Evolutionary conservation across 2,329 filamentous ascomycete genomes (phyloP).

Genomic region (Colletotrichum higginsianum): DNA sequence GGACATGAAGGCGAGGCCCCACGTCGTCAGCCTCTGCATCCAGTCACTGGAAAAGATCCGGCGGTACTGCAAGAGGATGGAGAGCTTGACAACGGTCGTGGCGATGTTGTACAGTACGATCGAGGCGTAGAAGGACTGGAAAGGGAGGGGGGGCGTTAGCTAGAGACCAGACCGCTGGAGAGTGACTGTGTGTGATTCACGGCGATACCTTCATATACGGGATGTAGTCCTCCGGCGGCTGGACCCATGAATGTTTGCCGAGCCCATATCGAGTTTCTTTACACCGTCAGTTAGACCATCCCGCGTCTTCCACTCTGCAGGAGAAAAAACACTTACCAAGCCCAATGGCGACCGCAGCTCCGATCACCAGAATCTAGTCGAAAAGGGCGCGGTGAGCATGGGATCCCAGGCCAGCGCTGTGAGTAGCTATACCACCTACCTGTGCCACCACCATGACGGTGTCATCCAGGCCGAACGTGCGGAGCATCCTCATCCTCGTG

Average conservation of each 20-base stretch:
- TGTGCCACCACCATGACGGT: constrained; percentile 45
- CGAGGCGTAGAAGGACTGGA: constrained; percentile 50
- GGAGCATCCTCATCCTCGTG: constrained; percentile 45
- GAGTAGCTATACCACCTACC: neutral
- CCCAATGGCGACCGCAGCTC: constrained; percentile 45
- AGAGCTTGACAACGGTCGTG: constrained; percentile 53
- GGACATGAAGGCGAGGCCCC: constrained; percentile 47
- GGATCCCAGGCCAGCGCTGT: neutral
- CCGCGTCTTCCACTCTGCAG: constrained; percentile 13
- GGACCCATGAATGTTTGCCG: constrained; percentile 44
- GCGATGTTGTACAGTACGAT: constrained; percentile 54
- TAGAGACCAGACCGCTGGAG: too few species aligned
- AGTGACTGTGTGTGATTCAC: neutral
- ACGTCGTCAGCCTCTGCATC: constrained; percentile 46
- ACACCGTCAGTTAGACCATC: constrained; percentile 1
- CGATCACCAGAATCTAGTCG: constrained; percentile 42
- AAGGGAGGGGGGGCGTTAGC: neutral
- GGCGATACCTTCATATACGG: constrained; percentile 45
- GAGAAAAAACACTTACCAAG: constrained; percentile 42
- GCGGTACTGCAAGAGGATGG: constrained; percentile 57
- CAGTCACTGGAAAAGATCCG: constrained; percentile 52
- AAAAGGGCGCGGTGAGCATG: neutral
- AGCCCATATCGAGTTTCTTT: constrained; percentile 47
- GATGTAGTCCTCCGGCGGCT: constrained; percentile 41
- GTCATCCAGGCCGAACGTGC: constrained; percentile 47